A percentile compares a stretch with the other conserved stretches of the same genome.
These are phyloP conservation scores for Candida sp. DNA, from an alignment of 1,139 yeast genomes.

Conservation along the genomic window DNA sequence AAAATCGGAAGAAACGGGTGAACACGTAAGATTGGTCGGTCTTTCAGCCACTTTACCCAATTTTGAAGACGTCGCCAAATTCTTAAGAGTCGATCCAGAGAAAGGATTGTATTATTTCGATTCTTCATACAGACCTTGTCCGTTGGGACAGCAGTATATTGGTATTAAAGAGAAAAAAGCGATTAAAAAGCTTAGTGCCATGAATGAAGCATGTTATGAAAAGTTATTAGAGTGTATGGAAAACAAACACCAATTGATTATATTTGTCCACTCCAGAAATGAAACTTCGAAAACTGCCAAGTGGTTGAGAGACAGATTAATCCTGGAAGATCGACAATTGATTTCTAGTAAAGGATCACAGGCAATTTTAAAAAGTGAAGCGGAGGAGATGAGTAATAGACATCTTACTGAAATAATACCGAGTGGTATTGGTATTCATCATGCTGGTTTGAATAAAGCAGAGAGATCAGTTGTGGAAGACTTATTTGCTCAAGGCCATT, in stretches of 20 bases:
- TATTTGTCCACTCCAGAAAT: slow-evolving; percentile 92
- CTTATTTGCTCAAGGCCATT: slow-evolving; percentile 81
- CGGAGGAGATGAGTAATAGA: slow-evolving; percentile 51
- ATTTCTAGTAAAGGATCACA: slow-evolving; percentile 57
- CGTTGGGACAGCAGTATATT: slow-evolving; percentile 81
- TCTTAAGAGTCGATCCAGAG: slow-evolving; percentile 62
- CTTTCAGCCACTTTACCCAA: slow-evolving; percentile 95
- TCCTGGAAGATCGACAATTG: slow-evolving; percentile 48
- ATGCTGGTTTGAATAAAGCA: slow-evolving; percentile 78
- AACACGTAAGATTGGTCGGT: slow-evolving; percentile 70
- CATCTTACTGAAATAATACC: slow-evolving; percentile 62
- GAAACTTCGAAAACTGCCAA: slow-evolving; percentile 86
- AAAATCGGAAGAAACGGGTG: slow-evolving; percentile 37
- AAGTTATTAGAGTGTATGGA: slow-evolving; percentile 65
- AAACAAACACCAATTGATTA: slow-evolving; percentile 67
- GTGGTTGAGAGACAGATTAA: slow-evolving; percentile 65
- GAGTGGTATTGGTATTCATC: slow-evolving; percentile 87
- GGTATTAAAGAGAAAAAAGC: slow-evolving; percentile 88
- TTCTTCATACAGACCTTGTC: slow-evolving; percentile 85
- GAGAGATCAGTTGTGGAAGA: slow-evolving; percentile 84
- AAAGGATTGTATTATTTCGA: slow-evolving; percentile 76
- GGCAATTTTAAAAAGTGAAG: slow-evolving; percentile 63
- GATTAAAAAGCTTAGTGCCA: slow-evolving; percentile 71
- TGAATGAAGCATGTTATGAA: slow-evolving; percentile 91
- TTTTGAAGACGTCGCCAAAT: slow-evolving; percentile 81